These are phyloP conservation scores for Dactylorhiza incarnata DNA, from an alignment of 106 monocot genomes.

Conservation along the genomic window DNA sequence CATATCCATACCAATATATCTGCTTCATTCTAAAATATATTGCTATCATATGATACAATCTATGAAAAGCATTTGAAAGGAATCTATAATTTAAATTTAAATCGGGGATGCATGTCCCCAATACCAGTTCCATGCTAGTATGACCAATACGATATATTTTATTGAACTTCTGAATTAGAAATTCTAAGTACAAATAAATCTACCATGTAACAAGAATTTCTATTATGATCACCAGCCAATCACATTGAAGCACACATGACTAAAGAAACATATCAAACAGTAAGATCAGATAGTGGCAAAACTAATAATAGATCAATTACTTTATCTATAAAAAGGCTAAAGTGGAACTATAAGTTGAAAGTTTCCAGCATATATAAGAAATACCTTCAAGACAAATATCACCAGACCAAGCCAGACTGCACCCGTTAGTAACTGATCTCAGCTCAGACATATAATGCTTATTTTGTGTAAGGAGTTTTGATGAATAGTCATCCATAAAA, in stretches of 20 bases:
- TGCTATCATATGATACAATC: not conserved
- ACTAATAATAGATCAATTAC: not conserved
- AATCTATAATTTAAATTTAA: not conserved
- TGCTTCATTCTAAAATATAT: no score
- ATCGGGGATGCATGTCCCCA: not conserved
- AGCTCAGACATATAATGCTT: constrained; percentile 50
- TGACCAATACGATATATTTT: not conserved
- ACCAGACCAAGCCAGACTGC: constrained; percentile 80
- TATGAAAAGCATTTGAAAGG: not conserved
- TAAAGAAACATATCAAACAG: not conserved
- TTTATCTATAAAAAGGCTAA: not conserved
- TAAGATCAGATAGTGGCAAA: not conserved
- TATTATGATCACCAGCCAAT: not conserved
- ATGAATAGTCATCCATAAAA: constrained; percentile 27
- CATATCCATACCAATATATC: no score
- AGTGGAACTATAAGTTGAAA: not conserved
- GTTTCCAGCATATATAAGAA: not conserved
- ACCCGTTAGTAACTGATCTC: constrained; percentile 58
- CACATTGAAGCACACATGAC: not conserved
- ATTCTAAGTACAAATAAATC: not conserved
- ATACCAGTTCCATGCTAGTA: not conserved
- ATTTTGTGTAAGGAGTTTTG: constrained; percentile 17
- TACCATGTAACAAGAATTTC: not conserved
- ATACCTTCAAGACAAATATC: constrained; percentile 89
- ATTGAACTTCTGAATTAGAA: not conserved